phyloP scores from a whole-genome alignment of 768 basidiomycete species.

The Russula vinacea region DNA sequence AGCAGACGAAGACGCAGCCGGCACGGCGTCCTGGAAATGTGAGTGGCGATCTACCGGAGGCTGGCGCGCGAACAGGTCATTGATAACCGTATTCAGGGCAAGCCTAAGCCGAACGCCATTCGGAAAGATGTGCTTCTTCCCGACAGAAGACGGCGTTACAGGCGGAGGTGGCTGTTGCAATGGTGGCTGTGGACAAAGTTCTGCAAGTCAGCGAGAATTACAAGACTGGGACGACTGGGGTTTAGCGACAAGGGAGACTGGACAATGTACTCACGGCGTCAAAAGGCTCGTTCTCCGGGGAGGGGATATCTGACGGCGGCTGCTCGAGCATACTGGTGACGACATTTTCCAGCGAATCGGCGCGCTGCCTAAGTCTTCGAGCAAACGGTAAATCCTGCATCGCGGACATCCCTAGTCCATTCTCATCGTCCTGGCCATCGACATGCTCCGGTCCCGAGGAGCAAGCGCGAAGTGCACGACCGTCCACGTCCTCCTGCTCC shows the following conservation, averaged over 20 bases:
- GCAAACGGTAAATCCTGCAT: constrained; percentile 64
- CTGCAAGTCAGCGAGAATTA: constrained; percentile 3
- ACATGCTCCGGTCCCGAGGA: constrained; percentile 49
- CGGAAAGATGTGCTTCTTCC: constrained; percentile 65
- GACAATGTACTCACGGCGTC: constrained; percentile 36
- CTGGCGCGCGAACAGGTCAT: constrained; percentile 76
- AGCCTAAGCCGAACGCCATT: constrained; percentile 79
- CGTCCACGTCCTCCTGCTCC: constrained; percentile 44
- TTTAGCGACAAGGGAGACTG: background rate
- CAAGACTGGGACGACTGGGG: background rate
- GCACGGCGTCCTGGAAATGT: constrained; percentile 25
- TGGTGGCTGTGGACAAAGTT: constrained; percentile 45
- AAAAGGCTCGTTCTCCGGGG: constrained; percentile 51
- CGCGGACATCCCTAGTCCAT: constrained; percentile 46
- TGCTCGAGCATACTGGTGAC: constrained; percentile 78
- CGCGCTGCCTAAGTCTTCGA: constrained; percentile 60
- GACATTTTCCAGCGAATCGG: constrained; percentile 81
- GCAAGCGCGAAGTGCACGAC: constrained; percentile 43
- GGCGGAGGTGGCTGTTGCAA: constrained; percentile 39
- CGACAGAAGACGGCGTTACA: constrained; percentile 34
- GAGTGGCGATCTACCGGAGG: constrained; percentile 42
- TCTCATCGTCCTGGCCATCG: constrained; percentile 53
- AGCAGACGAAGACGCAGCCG: constrained; percentile 19
- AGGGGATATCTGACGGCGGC: constrained; percentile 60
- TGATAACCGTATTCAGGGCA: constrained; percentile 71